Evolutionary conservation across 2,329 filamentous ascomycete genomes (phyloP).

Genomic region (Dactylellina cionopaga): DNA sequence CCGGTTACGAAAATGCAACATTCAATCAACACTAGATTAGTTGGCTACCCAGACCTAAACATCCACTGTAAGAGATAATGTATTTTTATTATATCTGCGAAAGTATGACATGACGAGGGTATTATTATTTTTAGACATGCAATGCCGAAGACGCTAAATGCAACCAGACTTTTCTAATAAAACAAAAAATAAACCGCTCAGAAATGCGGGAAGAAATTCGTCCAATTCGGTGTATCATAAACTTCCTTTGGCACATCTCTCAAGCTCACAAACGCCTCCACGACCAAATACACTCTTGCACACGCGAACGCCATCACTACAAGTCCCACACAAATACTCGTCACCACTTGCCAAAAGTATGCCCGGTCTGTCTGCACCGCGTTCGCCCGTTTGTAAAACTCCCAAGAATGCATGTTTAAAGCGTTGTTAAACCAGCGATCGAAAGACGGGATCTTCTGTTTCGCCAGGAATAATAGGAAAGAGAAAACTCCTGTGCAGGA

Average conservation of each 20-base stretch:
- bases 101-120: too few species aligned
- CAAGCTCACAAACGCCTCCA: slow-evolving; percentile 55
- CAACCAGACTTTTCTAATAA: background rate
- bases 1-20: too few species aligned
- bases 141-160: too few species aligned
- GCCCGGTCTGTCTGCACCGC: slow-evolving; percentile 16
- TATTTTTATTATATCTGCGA: too few species aligned
- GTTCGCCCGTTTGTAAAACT: slow-evolving; percentile 30
- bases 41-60: too few species aligned
- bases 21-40: too few species aligned
- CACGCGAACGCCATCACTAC: slow-evolving; percentile 21
- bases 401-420: slow-evolving; percentile 16
- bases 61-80: too few species aligned
- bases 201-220: slow-evolving; percentile 54
- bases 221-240: slow-evolving; percentile 54
- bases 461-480: slow-evolving; percentile 23
- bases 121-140: too few species aligned
- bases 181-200: background rate
- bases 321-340: slow-evolving; percentile 2
- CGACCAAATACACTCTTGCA: slow-evolving; percentile 51
- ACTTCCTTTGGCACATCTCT: slow-evolving; percentile 46
- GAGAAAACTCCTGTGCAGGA: slow-evolving; percentile 29
- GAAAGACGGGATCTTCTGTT: slow-evolving; percentile 28
- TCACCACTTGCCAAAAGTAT: slow-evolving; percentile 30
- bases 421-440: slow-evolving; percentile 29